Conservation (phyloP, 495 filamentous ascomycete species). For the Antarctomyces pellizariae region DNA sequence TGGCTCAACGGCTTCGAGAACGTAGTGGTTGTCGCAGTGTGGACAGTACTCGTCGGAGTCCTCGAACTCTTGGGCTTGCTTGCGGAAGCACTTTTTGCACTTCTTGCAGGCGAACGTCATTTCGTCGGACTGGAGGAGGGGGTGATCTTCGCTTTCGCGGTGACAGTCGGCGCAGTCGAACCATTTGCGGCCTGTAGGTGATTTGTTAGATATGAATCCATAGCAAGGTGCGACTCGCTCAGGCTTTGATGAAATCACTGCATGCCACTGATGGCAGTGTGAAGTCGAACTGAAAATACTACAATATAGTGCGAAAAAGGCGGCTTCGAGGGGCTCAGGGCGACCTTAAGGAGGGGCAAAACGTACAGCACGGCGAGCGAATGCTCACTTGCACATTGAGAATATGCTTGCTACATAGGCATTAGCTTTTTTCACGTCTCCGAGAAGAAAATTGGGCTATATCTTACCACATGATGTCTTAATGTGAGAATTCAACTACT, state of each 20-base stretch:
- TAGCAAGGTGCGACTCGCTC: not conserved
- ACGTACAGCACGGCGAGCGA: conserved; percentile 80
- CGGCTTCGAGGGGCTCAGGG: conserved; percentile 1
- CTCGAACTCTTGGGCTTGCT: conserved; percentile 76
- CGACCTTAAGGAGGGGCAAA: conserved; percentile 1
- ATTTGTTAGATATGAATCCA: conserved; percentile 1
- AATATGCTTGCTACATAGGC: conserved; percentile 86
- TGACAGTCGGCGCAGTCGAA: conserved; percentile 98
- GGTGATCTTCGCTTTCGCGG: conserved; percentile 51
- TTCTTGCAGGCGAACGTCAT: conserved; percentile 95
- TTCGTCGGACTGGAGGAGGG: conserved; percentile 51
- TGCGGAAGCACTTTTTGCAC: conserved; percentile 93
- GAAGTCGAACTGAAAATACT: too few species aligned
- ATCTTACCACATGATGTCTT: too few species aligned
- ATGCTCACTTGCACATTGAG: conserved; percentile 95
- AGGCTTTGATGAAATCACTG: too few species aligned
- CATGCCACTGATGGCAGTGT: too few species aligned
- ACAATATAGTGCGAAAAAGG: not conserved
- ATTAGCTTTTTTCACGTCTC: too few species aligned
- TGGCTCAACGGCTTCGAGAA: conserved; percentile 66
- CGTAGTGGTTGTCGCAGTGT: conserved; percentile 97
- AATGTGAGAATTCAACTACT: too few species aligned
- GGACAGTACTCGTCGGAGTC: conserved; percentile 98
- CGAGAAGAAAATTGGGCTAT: too few species aligned
- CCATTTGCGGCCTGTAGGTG: conserved; percentile 73